Conservation (phyloP, 1,139 yeast species). For the Suhomyces yuchorum region DNA sequence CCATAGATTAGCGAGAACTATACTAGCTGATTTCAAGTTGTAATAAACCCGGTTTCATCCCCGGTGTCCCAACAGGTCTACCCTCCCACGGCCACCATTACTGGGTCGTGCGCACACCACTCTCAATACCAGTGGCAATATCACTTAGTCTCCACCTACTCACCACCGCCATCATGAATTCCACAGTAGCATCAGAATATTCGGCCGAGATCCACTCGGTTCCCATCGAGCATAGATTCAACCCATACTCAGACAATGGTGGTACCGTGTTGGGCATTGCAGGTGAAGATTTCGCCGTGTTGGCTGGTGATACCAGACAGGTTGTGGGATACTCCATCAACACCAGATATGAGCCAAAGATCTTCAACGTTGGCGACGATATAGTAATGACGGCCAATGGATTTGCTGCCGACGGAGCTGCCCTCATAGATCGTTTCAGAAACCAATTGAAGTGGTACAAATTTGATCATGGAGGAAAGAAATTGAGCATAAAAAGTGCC, state of each 20-base stretch:
- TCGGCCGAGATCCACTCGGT: slow-evolving; percentile 51
- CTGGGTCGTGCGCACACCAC: slow-evolving; percentile 10
- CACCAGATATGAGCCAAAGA: slow-evolving; percentile 89
- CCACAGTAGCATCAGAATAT: slow-evolving; percentile 63
- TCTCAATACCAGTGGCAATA: slow-evolving; percentile 11
- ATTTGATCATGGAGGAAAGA: slow-evolving; percentile 77
- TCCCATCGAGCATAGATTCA: slow-evolving; percentile 91
- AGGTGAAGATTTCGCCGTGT: slow-evolving; percentile 93
- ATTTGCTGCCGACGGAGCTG: slow-evolving; percentile 92
- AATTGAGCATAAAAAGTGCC: slow-evolving; percentile 67
- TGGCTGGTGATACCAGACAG: slow-evolving; percentile 98
- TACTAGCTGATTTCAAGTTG: too few species aligned
- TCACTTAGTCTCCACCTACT: slow-evolving; percentile 1
- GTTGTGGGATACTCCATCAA: slow-evolving; percentile 93
- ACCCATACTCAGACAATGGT: slow-evolving; percentile 96
- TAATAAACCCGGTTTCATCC: too few species aligned
- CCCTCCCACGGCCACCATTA: too few species aligned
- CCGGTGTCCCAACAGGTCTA: too few species aligned
- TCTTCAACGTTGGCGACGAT: slow-evolving; percentile 86
- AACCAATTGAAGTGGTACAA: slow-evolving; percentile 92
- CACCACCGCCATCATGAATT: slow-evolving; percentile 18
- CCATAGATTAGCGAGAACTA: too few species aligned
- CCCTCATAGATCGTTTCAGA: slow-evolving; percentile 74
- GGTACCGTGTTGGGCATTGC: slow-evolving; percentile 98
- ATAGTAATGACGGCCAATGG: slow-evolving; percentile 92